These are phyloP conservation scores for Mycena indigotica DNA, from an alignment of 768 basidiomycete genomes.

Conservation along the genomic window DNA sequence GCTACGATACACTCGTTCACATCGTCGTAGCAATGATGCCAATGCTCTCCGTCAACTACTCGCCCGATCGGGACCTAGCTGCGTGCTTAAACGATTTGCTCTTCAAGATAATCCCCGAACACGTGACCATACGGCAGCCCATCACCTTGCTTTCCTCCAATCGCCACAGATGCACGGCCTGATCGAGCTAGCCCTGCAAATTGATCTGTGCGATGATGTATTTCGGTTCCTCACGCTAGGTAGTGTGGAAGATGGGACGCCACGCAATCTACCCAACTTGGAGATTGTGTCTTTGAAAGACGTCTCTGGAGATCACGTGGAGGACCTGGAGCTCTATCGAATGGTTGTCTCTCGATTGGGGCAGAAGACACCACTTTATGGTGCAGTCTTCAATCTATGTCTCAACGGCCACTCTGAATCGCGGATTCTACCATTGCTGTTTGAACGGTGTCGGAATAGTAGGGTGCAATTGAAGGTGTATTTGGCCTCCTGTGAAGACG, in stretches of 20 bases:
- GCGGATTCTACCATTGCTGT: constrained; percentile 17
- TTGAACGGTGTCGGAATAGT: constrained; percentile 20
- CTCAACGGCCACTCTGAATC: constrained; percentile 15
- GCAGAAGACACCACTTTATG: constrained; percentile 1
- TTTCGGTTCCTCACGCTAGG: constrained; percentile 16
- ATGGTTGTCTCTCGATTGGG: constrained; percentile 21
- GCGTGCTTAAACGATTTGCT: constrained; percentile 11
- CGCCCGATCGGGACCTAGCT: constrained; percentile 1
- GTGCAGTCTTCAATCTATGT: constrained; percentile 15
- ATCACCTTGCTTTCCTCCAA: constrained; percentile 8
- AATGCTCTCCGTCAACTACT: constrained; percentile 9
- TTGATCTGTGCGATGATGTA: constrained; percentile 13
- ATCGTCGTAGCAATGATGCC: constrained; percentile 9
- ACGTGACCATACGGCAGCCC: background rate
- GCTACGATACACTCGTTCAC: constrained; percentile 8
- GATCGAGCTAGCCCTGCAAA: constrained; percentile 14
- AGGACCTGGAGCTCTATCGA: constrained; percentile 19
- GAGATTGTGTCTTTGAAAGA: constrained; percentile 12
- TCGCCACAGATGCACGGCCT: constrained; percentile 12
- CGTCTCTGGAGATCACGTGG: constrained; percentile 7
- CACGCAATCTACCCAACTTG: constrained; percentile 10
- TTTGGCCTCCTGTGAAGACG: constrained; percentile 12
- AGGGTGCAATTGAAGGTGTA: constrained; percentile 14
- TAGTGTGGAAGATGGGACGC: constrained; percentile 1
- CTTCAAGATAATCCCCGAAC: constrained; percentile 6